phyloP scores from a whole-genome alignment of 495 filamentous ascomycete genomes.

The Ramalina peruviana region DNA sequence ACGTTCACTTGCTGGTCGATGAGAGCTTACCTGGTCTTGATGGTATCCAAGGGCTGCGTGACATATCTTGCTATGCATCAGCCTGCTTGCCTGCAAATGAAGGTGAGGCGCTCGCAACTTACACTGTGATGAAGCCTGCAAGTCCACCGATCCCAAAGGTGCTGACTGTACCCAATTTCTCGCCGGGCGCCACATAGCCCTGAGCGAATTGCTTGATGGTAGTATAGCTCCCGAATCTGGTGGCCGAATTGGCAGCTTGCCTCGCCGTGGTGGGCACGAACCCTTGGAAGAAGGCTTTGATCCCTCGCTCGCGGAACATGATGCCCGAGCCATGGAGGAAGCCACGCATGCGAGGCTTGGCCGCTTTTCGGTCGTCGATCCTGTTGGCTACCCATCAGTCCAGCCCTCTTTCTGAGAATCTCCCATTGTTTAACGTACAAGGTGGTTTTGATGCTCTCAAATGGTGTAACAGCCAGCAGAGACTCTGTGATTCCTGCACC shows the following conservation, averaged over 20 bases:
- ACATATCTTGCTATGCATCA: conserved; percentile 30
- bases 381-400: conserved; percentile 22
- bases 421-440: conserved; percentile 33
- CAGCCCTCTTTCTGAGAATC: background rate
- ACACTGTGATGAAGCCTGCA: conserved; percentile 88
- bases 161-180: conserved; percentile 78
- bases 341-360: conserved; percentile 75
- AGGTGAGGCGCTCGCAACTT: conserved; percentile 25
- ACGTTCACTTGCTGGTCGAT: background rate
- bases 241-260: conserved; percentile 88
- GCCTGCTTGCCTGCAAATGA: background rate
- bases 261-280: conserved; percentile 89
- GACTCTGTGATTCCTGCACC: conserved; percentile 92
- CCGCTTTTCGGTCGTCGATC: conserved; percentile 88
- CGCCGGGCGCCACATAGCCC: conserved; percentile 81
- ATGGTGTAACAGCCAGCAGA: conserved; percentile 84
- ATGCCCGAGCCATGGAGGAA: conserved; percentile 83
- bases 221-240: conserved; percentile 80
- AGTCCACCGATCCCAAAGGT: conserved; percentile 87
- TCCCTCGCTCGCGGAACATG: conserved; percentile 74
- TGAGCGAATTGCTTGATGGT: conserved; percentile 81
- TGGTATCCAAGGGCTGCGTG: conserved; percentile 84
- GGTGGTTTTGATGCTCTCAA: conserved; percentile 96
- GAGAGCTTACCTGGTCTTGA: conserved; percentile 63
- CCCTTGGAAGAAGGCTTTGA: conserved; percentile 90